Conservation (phyloP, 352 stramenopile species). For the Albugo candida region DNA sequence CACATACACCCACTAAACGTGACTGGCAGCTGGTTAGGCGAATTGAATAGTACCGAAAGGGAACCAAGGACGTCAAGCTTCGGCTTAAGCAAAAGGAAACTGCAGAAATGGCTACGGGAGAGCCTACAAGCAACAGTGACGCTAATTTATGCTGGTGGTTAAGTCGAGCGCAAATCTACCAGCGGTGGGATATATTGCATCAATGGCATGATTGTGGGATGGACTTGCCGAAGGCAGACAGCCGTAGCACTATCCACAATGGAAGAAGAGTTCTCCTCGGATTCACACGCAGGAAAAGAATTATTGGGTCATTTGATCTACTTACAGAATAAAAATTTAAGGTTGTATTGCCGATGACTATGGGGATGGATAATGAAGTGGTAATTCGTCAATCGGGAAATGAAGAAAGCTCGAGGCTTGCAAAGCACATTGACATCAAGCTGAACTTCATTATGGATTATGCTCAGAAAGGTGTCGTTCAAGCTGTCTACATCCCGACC, state of each 20-base stretch:
- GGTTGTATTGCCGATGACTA: background rate
- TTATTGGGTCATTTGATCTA: slow-evolving; percentile 1
- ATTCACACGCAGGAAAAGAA: slow-evolving; percentile 1
- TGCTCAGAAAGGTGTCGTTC: background rate
- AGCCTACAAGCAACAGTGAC: too few relatives aligned
- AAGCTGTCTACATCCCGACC: slow-evolving; percentile 3
- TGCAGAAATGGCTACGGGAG: too few relatives aligned
- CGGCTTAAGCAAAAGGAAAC: too few relatives aligned
- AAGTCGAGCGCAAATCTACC: too few relatives aligned
- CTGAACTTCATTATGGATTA: too few relatives aligned
- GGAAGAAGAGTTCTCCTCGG: slow-evolving; percentile 10
- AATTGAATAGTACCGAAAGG: too few relatives aligned
- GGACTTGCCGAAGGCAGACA: slow-evolving; percentile 8
- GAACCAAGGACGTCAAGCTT: too few relatives aligned
- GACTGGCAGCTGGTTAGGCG: too few relatives aligned
- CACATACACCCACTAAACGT: too few relatives aligned
- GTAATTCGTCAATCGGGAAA: slow-evolving; percentile 4
- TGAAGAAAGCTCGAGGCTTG: slow-evolving; percentile 1
- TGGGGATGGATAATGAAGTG: slow-evolving; percentile 7
- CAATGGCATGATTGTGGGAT: background rate
- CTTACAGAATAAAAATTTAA: slow-evolving; percentile 1
- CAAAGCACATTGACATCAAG: slow-evolving; percentile 8
- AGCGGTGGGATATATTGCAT: too few relatives aligned
- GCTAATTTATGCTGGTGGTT: too few relatives aligned
- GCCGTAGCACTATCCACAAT: slow-evolving; percentile 7